Percentiles rank a stretch among this genome's conserved stretches.
Conservation (phyloP, 192 early-diverging fungal species). For the Backusella mclennaniae region DNA sequence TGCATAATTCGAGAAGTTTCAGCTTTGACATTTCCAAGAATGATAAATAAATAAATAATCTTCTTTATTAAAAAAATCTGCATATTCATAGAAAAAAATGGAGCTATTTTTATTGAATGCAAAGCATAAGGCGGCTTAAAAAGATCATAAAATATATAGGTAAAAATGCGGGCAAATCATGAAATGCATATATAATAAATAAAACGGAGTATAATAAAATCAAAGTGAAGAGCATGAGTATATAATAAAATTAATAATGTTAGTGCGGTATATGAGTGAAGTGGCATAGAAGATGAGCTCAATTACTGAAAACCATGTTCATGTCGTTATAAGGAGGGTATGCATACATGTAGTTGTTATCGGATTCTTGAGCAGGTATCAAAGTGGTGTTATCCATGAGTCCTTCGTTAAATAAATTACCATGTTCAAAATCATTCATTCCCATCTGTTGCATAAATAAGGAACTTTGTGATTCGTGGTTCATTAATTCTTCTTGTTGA, state of each 20-base stretch:
- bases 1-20: slow-evolving; percentile 8
- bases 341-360: neutral
- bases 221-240: slow-evolving; percentile 2
- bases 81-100: slow-evolving; percentile 9
- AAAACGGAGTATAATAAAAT: slow-evolving; percentile 1
- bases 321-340: neutral
- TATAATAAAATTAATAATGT: slow-evolving; percentile 4
- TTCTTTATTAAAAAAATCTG: slow-evolving; percentile 10
- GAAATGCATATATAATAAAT: slow-evolving; percentile 6
- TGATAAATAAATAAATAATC: slow-evolving; percentile 8
- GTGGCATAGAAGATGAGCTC: neutral
- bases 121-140: slow-evolving; percentile 8
- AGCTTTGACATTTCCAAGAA: slow-evolving; percentile 10
- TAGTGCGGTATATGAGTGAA: slow-evolving; percentile 1
- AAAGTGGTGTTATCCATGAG: neutral
- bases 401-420: neutral
- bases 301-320: slow-evolving; percentile 1
- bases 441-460: slow-evolving; percentile 1
- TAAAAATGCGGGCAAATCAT: slow-evolving; percentile 5
- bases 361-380: neutral
- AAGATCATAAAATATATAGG: slow-evolving; percentile 2
- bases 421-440: neutral
- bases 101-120: slow-evolving; percentile 3
- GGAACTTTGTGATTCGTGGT: neutral
- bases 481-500: neutral